Percentiles rank a stretch among this genome's conserved stretches.
phyloP scores from a whole-genome alignment of 495 filamentous ascomycete species.

The Aspergillus haitiensis region DNA sequence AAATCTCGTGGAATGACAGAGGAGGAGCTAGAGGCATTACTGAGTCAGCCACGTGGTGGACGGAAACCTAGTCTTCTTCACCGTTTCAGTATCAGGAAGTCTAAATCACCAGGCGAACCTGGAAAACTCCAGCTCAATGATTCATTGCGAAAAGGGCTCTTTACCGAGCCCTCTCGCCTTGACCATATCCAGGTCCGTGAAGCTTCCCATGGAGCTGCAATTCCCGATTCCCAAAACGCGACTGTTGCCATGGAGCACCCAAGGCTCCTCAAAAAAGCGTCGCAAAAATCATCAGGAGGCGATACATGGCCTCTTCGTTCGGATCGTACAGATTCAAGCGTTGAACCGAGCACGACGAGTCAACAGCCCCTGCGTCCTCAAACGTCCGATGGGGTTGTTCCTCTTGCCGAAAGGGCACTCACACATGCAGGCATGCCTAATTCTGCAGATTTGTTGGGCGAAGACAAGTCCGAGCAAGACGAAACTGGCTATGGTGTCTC shows the following conservation, averaged over 20 bases:
- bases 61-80: constrained; percentile 44
- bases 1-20: constrained; percentile 45
- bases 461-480: background rate
- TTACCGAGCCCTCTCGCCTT: constrained; percentile 38
- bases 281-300: constrained; percentile 24
- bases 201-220: constrained; percentile 15
- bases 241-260: constrained; percentile 25
- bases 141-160: constrained; percentile 33
- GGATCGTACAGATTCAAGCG: constrained; percentile 14
- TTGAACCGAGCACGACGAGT: constrained; percentile 15
- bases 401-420: constrained; percentile 11
- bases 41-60: constrained; percentile 36
- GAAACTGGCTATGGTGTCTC: constrained; percentile 18
- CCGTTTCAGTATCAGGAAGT: constrained; percentile 42
- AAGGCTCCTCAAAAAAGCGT: constrained; percentile 34
- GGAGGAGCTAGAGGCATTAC: constrained; percentile 40
- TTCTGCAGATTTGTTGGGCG: constrained; percentile 3
- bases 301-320: constrained; percentile 36
- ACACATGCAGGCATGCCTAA: background rate
- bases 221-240: constrained; percentile 19
- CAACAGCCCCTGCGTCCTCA: constrained; percentile 15
- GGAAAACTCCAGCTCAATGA: constrained; percentile 33
- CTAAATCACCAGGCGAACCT: constrained; percentile 38
- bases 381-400: constrained; percentile 21
- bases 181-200: constrained; percentile 31